Evolutionary conservation across 257 asterid genomes (phyloP).

Genomic region (Solanum chiquidenum): DNA sequence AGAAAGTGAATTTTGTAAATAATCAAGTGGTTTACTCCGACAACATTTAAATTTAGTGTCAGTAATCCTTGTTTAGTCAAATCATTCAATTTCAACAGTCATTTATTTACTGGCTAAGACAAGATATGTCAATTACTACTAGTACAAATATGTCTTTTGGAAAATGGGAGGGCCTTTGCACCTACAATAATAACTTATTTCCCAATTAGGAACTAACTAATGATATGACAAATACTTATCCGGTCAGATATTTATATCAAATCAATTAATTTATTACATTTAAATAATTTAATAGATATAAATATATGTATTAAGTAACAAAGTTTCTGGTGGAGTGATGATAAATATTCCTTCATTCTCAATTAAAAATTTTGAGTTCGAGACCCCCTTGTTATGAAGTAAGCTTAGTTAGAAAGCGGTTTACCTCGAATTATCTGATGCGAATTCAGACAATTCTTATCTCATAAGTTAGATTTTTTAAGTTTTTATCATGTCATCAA

Average conservation of each 20-base stretch:
- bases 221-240: neutral
- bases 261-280: neutral
- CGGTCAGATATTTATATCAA: neutral
- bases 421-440: accelerated
- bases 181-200: neutral
- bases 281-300: too few relatives aligned
- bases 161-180: neutral
- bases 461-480: too few relatives aligned
- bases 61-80: neutral
- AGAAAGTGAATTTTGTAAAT: neutral
- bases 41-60: neutral
- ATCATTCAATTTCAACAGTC: neutral
- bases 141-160: neutral
- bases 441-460: neutral
- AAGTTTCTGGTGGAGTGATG: neutral
- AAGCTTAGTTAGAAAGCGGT: accelerated
- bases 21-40: neutral
- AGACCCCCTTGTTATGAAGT: accelerated
- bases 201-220: neutral
- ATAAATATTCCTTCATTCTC: neutral
- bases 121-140: neutral
- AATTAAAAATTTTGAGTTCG: accelerated
- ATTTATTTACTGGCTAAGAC: neutral
- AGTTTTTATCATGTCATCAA: neutral
- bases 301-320: neutral